Percentiles rank a stretch among this genome's conserved stretches.
phyloP scores from a whole-genome alignment of 2,329 filamentous ascomycete species.

The Plectosphaerella sp. region DNA sequence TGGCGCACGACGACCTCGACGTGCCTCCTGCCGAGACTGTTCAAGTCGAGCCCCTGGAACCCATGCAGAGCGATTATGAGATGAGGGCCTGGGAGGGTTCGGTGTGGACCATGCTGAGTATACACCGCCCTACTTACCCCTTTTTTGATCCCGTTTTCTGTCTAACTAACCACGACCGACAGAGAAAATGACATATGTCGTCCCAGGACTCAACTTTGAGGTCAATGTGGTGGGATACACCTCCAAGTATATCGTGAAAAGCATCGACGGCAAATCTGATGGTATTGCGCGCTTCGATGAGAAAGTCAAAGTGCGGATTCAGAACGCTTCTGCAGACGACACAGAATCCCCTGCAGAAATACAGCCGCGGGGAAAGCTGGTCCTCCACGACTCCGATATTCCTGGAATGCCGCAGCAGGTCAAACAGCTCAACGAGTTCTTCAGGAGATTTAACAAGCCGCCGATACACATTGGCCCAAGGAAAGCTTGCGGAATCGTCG shows the following conservation, averaged over 20 bases:
- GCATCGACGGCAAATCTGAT: conserved; percentile 48
- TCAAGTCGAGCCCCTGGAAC: neutral
- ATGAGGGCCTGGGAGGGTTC: neutral
- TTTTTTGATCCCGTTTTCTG: neutral
- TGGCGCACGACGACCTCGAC: conserved; percentile 47
- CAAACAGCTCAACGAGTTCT: conserved; percentile 60
- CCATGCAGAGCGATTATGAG: neutral
- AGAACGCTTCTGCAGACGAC: conserved; percentile 20
- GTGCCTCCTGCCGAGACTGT: conserved; percentile 55
- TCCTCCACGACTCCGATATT: conserved; percentile 44
- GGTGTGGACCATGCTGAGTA: neutral
- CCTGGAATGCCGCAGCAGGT: conserved; percentile 66
- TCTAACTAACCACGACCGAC: conserved; percentile 6
- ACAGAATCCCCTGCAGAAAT: conserved; percentile 10
- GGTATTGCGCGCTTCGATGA: conserved; percentile 39
- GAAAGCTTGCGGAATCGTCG: conserved; percentile 56
- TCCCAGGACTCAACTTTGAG: conserved; percentile 68
- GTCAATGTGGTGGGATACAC: conserved; percentile 50
- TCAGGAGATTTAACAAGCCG: conserved; percentile 48
- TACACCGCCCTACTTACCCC: neutral
- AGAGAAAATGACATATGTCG: conserved; percentile 64
- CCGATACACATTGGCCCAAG: conserved; percentile 23
- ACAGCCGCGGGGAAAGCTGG: conserved; percentile 22
- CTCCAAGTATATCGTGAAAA: conserved; percentile 54
- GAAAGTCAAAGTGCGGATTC: conserved; percentile 32